These are phyloP conservation scores for Gymnopilus junonius DNA, from an alignment of 768 basidiomycete genomes.

Conservation along the genomic window DNA sequence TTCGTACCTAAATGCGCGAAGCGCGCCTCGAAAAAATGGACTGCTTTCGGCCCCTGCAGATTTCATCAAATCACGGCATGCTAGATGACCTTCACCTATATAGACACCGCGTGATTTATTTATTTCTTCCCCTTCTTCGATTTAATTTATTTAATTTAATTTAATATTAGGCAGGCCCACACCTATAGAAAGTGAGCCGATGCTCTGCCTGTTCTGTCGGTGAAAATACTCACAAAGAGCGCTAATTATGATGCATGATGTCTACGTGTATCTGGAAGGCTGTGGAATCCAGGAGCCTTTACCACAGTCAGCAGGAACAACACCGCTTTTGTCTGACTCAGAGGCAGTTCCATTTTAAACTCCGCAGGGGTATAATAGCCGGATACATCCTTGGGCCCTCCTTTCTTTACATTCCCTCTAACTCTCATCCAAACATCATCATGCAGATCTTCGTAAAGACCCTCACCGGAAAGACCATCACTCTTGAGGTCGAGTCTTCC, in stretches of 20 bases:
- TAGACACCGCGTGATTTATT: too few relatives aligned
- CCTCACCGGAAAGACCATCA: conserved; percentile 78
- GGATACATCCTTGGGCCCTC: conserved; percentile 10
- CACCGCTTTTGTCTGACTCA: conserved; percentile 23
- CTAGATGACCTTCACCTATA: too few relatives aligned
- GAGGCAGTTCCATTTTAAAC: conserved; percentile 41
- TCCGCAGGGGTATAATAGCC: conserved; percentile 40
- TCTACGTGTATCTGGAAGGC: neutral
- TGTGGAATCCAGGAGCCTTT: neutral
- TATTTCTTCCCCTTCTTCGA: too few relatives aligned
- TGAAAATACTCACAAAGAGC: neutral
- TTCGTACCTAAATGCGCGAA: too few relatives aligned
- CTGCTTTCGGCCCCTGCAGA: too few relatives aligned
- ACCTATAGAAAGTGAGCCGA: too few relatives aligned
- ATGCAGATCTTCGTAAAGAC: conserved; percentile 94
- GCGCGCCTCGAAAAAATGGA: too few relatives aligned
- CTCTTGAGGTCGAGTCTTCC: conserved; percentile 73
- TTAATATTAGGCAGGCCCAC: too few relatives aligned
- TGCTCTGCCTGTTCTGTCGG: neutral
- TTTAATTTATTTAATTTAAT: too few relatives aligned
- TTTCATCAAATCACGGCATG: too few relatives aligned
- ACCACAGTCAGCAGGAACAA: conserved; percentile 13
- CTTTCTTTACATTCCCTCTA: conserved; percentile 12
- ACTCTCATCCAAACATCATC: conserved; percentile 24
- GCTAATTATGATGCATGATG: neutral